Base-by-base conservation (phyloP, 1,284 basidiomycete species). In the Irpex lacteus region DNA sequence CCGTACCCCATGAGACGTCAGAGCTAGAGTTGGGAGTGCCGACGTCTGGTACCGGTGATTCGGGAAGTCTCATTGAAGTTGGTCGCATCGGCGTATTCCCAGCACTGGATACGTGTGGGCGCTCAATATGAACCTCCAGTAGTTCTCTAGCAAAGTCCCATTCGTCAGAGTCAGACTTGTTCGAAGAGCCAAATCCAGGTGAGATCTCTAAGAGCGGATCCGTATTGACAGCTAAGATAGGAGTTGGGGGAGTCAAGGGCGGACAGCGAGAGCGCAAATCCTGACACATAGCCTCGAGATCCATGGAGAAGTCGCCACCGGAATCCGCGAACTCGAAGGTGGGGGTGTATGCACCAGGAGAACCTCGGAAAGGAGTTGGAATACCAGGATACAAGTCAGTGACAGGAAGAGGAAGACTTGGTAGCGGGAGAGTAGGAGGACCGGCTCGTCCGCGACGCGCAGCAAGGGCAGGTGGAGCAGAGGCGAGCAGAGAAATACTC, bases 301-400 rank as follows among this genome's bases (percentile, higher is more conserved):
- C 78, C 69, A 84, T 77, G 54, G 77, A 73, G 58, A 73, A 72
- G 36, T 69, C 70, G 21, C 66, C 61, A 19, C 68, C 49, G 47
- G 69, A 69, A 19, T 67, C 65, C 32, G 59, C 57, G 47, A 72
- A 69, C 49, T 81, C 78, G 61, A 79, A 78, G 47, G 74, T 71
- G 9, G 83, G 78, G n/a, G 77, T 77, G 69, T 83, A 79, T 47
- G 75, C 67, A 15, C 80, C 77, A 2, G 84, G 80, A n/a, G 85
- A 82, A 3, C 87, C 85, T 18, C 82, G 73, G 73, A 89, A 88
- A 11, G 87, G 83, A 19, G 85, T 85, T 15, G 88, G 88, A 53
- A 89, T 85, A 60, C 78, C 79, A 40, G 88, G 86, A 72, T 89
- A 88, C 49, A 78, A 67, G 65, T 75, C 69, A 13, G 71, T 66